Evolutionary conservation across 768 basidiomycete species (phyloP).

Genomic region (Kwoniella newhampshirensis): DNA sequence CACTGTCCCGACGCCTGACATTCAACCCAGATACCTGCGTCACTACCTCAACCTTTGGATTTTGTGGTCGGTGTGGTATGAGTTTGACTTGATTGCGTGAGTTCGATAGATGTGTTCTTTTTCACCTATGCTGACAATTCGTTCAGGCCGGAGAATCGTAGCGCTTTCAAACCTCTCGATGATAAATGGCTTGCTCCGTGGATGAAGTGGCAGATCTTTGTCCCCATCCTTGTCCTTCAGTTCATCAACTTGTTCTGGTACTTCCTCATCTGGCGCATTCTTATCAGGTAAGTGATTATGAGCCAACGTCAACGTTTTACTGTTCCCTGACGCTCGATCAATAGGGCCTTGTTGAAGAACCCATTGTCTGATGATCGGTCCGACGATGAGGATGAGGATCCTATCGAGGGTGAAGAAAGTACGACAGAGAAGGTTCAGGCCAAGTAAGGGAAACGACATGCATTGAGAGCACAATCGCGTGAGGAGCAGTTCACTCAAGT

Average conservation of each 20-base stretch:
- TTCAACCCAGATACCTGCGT: conserved; percentile 74
- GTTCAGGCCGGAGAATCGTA: conserved; percentile 11
- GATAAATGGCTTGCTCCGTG: conserved; percentile 66
- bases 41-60: conserved; percentile 86
- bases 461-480: too few relatives aligned
- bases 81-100: conserved; percentile 73
- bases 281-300: conserved; percentile 62
- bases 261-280: conserved; percentile 74
- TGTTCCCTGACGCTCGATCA: conserved; percentile 1
- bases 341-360: conserved; percentile 59
- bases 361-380: conserved; percentile 67
- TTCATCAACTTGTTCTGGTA: conserved; percentile 92
- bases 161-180: conserved; percentile 54
- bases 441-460: conserved; percentile 1
- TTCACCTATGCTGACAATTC: background rate
- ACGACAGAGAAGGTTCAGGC: conserved; percentile 34
- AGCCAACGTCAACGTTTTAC: background rate
- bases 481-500: too few relatives aligned
- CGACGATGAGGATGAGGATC: conserved; percentile 59
- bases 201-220: conserved; percentile 80
- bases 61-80: conserved; percentile 79
- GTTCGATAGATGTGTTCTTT: conserved; percentile 11
- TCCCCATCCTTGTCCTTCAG: conserved; percentile 72
- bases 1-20: conserved; percentile 1
- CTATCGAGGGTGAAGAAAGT: conserved; percentile 20